Conservation (phyloP, 2,329 filamentous ascomycete species). For the Trichophyton rubrum region DNA sequence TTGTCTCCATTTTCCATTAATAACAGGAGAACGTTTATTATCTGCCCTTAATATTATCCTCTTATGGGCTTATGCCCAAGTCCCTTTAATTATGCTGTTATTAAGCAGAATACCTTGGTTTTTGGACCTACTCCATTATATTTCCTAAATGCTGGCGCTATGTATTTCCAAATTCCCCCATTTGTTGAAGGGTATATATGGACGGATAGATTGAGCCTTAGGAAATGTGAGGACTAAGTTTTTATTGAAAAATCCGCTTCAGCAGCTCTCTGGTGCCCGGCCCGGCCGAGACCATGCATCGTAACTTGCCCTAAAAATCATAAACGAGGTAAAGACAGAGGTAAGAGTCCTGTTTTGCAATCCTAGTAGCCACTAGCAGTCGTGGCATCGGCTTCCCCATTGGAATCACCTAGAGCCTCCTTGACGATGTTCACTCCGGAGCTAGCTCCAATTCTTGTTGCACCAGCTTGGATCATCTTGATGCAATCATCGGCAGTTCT, state of each 20-base stretch:
- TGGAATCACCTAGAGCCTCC: conserved; percentile 21
- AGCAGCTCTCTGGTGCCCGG: neutral
- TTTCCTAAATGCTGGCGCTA: neutral
- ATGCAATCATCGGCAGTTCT: conserved; percentile 39
- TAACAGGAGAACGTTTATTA: no score
- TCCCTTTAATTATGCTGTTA: neutral
- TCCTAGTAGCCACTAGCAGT: conserved; percentile 5
- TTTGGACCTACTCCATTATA: neutral
- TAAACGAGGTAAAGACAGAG: neutral
- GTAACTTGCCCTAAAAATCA: neutral
- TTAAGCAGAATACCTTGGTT: neutral
- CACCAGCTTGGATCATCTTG: conserved; percentile 45
- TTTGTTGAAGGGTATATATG: neutral
- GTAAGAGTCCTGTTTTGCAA: neutral
- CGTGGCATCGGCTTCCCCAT: conserved; percentile 1
- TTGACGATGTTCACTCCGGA: conserved; percentile 44
- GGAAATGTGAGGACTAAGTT: neutral
- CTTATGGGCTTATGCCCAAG: neutral
- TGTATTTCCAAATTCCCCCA: neutral
- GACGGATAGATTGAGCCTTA: neutral
- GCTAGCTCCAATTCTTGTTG: conserved; percentile 45
- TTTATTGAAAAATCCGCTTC: neutral
- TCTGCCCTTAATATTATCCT: neutral
- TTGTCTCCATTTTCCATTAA: no score
- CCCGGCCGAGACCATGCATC: neutral